A percentile compares a stretch with the other conserved stretches of the same genome.
These are phyloP conservation scores for Ophiostoma ips DNA, from an alignment of 2,329 filamentous ascomycete genomes.

Conservation along the genomic window DNA sequence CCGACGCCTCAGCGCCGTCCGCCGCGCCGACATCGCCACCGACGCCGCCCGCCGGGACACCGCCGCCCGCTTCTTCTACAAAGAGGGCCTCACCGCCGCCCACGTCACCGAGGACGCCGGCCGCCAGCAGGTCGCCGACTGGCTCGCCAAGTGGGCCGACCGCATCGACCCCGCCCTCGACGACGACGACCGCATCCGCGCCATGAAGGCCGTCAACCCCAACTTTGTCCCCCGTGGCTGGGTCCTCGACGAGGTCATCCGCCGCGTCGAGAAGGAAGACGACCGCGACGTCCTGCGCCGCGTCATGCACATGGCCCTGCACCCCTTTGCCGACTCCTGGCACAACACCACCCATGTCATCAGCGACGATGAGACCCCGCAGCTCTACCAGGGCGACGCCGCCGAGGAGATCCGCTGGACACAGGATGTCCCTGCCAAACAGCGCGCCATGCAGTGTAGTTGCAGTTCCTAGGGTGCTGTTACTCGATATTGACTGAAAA, in stretches of 20 bases:
- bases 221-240: conserved; percentile 85
- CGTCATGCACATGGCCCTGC: conserved; percentile 68
- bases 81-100: conserved; percentile 47
- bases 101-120: conserved; percentile 44
- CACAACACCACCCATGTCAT: conserved; percentile 29
- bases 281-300: conserved; percentile 66
- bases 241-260: conserved; percentile 88
- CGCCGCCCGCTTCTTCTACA: conserved; percentile 67
- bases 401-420: conserved; percentile 73
- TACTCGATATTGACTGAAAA: neutral
- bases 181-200: conserved; percentile 49
- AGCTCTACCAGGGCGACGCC: conserved; percentile 41
- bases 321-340: conserved; percentile 77
- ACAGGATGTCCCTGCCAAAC: conserved; percentile 66
- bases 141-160: conserved; percentile 67
- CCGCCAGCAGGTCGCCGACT: conserved; percentile 53
- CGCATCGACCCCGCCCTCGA: conserved; percentile 36
- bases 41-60: conserved; percentile 48
- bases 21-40: conserved; percentile 47
- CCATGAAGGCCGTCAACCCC: conserved; percentile 81
- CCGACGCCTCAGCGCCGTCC: conserved; percentile 56
- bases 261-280: conserved; percentile 68
- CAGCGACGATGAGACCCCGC: conserved; percentile 19
- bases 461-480: conserved; percentile 58
- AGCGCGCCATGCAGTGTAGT: conserved; percentile 81